Conservation (phyloP, 2,329 filamentous ascomycete species). For the Trichoderma asperellum region DNA sequence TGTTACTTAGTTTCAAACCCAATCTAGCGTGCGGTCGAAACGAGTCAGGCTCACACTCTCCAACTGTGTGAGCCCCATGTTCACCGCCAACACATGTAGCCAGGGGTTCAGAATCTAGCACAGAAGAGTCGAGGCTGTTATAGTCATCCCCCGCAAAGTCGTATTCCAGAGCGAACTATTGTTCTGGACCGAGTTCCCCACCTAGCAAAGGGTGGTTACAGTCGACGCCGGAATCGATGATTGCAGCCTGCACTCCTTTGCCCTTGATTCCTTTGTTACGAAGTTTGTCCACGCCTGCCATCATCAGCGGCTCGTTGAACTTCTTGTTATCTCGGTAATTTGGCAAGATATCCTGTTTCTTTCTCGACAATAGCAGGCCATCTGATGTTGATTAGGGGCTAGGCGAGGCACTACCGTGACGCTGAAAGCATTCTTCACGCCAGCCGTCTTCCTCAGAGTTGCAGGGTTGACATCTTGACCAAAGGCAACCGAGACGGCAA, state of each 20-base stretch:
- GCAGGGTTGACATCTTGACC: neutral
- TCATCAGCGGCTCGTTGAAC: conserved; percentile 12
- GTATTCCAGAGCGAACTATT: conserved; percentile 38
- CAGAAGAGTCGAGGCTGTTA: conserved; percentile 30
- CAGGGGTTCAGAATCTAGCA: conserved; percentile 32
- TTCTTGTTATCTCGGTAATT: neutral
- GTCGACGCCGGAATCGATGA: conserved; percentile 47
- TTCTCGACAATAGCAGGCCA: neutral
- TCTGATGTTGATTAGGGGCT: neutral
- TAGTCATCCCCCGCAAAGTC: conserved; percentile 37
- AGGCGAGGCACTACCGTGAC: neutral
- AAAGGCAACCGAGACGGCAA: conserved; percentile 14
- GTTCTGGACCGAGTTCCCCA: conserved; percentile 60
- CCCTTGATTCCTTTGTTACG: conserved; percentile 29
- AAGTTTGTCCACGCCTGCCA: conserved; percentile 31
- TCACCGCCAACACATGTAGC: conserved; percentile 29
- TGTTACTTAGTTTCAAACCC: conserved; percentile 21
- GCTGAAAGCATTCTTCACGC: conserved; percentile 20
- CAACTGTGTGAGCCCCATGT: conserved; percentile 34
- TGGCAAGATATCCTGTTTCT: neutral
- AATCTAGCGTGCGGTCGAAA: neutral
- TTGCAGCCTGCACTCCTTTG: conserved; percentile 29
- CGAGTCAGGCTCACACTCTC: conserved; percentile 18
- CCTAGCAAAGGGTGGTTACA: conserved; percentile 63
- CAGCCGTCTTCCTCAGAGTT: neutral